Percentiles rank a stretch among this genome's conserved stretches.
Evolutionary conservation across 2,329 filamentous ascomycete genomes (phyloP).

Genomic region (Fusarium napiforme): DNA sequence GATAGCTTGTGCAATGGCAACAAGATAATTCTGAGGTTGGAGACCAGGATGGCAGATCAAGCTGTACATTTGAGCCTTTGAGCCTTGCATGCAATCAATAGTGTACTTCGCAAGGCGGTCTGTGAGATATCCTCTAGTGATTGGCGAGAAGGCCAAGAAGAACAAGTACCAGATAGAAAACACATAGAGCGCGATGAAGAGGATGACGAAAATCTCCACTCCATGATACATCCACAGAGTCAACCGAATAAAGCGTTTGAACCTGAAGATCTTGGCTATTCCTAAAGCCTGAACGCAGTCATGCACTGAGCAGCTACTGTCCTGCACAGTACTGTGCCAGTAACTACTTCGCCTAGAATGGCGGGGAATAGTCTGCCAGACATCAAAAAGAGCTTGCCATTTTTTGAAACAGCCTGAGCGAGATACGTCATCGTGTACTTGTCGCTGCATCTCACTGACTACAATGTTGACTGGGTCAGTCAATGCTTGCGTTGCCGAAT

Average conservation of each 20-base stretch:
- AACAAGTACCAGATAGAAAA: no score
- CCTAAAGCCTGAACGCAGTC: accelerated
- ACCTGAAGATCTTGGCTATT: accelerated
- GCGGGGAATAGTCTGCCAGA: background rate
- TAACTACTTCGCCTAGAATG: accelerated
- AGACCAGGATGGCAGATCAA: background rate
- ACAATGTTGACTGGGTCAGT: accelerated
- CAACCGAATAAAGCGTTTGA: background rate
- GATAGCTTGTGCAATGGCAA: background rate
- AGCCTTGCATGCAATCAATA: accelerated
- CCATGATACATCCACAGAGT: no score
- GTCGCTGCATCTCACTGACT: accelerated
- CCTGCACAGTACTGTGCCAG: accelerated
- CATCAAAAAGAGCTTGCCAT: background rate
- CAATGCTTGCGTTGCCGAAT: background rate
- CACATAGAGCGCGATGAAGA: no score
- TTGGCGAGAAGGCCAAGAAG: no score
- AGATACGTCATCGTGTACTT: accelerated
- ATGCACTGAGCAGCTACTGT: accelerated
- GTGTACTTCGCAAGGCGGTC: no score
- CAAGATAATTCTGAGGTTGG: background rate
- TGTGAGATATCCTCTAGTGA: no score
- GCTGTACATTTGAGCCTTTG: background rate
- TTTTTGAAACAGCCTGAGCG: background rate
- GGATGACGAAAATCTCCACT: no score